These are phyloP conservation scores for Thermoascus crustaceus DNA, from an alignment of 2,329 filamentous ascomycete genomes.

Conservation along the genomic window DNA sequence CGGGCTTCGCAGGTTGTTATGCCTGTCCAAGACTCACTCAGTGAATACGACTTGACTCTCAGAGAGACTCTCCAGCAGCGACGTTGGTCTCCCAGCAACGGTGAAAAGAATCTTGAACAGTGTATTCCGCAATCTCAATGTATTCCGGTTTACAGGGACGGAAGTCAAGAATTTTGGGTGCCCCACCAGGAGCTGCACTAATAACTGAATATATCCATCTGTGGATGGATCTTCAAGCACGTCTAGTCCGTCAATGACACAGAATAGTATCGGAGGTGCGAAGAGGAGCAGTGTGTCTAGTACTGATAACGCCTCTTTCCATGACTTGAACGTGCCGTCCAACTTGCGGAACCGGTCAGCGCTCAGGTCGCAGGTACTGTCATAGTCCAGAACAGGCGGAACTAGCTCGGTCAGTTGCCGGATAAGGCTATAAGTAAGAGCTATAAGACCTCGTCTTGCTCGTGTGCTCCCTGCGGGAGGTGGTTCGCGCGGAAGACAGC, in stretches of 20 bases:
- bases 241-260: conserved; percentile 30
- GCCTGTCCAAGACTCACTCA: not conserved
- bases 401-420: conserved; percentile 30
- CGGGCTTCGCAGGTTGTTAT: no score
- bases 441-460: conserved; percentile 26
- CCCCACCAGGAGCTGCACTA: conserved; percentile 25
- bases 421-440: conserved; percentile 31
- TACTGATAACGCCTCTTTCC: conserved; percentile 29
- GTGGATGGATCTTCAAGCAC: conserved; percentile 25
- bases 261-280: conserved; percentile 28
- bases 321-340: conserved; percentile 26
- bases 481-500: conserved; percentile 17
- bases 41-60: conserved; percentile 22
- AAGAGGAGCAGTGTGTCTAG: conserved; percentile 28
- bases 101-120: conserved; percentile 31
- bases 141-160: conserved; percentile 9
- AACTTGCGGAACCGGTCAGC: conserved; percentile 26
- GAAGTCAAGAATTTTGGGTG: conserved; percentile 21
- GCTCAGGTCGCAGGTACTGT: conserved; percentile 26
- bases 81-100: conserved; percentile 21
- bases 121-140: conserved; percentile 11
- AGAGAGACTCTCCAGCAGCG: conserved; percentile 24
- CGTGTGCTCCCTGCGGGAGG: conserved; percentile 15
- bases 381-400: conserved; percentile 28
- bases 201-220: conserved; percentile 22